These are phyloP conservation scores for Staphylotrichum longicolle DNA, from an alignment of 495 filamentous ascomycete species.

Conservation along the genomic window DNA sequence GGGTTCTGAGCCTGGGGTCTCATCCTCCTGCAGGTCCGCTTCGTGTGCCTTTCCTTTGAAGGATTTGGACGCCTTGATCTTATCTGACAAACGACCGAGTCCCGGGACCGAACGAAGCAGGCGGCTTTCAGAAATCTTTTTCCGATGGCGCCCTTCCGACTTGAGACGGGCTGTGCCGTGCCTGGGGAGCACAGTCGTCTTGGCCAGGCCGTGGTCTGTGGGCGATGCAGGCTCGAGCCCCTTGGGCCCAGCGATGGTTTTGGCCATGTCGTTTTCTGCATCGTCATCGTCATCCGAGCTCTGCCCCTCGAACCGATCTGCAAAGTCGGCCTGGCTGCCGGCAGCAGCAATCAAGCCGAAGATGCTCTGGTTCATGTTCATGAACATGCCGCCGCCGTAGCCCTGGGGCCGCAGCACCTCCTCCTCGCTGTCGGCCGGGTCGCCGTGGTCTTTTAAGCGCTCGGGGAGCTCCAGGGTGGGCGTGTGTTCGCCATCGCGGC, in stretches of 20 bases:
- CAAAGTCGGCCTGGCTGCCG: slow-evolving; percentile 75
- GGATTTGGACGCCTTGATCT: slow-evolving; percentile 41
- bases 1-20: not conserved
- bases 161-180: slow-evolving; percentile 24
- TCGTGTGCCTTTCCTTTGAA: slow-evolving; percentile 25
- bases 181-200: slow-evolving; percentile 39
- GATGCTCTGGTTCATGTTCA: slow-evolving; percentile 90
- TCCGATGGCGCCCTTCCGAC: slow-evolving; percentile 45
- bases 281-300: slow-evolving; percentile 71
- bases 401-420: slow-evolving; percentile 68
- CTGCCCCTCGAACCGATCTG: slow-evolving; percentile 73
- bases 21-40: slow-evolving; percentile 23
- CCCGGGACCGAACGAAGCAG: slow-evolving; percentile 59
- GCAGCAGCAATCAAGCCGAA: slow-evolving; percentile 94
- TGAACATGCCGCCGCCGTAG: slow-evolving; percentile 47
- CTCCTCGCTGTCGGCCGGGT: slow-evolving; percentile 56
- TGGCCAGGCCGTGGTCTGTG: slow-evolving; percentile 25
- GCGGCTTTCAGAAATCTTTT: slow-evolving; percentile 60
- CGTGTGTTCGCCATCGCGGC: slow-evolving; percentile 50
- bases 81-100: slow-evolving; percentile 39
- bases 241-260: slow-evolving; percentile 30
- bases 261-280: slow-evolving; percentile 31
- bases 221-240: slow-evolving; percentile 15
- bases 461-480: slow-evolving; percentile 74
- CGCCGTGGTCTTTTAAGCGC: slow-evolving; percentile 68